Base-by-base conservation (phyloP, 495 filamentous ascomycete genomes). In the Penicillium goetzii region DNA sequence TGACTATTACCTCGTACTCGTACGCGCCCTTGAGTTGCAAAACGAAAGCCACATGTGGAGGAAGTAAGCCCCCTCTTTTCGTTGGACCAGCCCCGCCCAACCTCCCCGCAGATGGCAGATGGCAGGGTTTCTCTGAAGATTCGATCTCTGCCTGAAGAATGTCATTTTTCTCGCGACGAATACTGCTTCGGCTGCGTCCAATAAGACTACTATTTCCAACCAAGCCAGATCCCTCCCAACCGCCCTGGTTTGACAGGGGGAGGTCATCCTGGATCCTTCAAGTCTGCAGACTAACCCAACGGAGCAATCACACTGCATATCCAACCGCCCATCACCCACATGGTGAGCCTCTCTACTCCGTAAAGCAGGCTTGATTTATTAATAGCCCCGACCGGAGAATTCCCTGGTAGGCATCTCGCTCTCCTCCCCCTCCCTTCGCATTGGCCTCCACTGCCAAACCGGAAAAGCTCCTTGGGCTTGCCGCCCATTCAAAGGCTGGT, bases 241-340 rank as follows among this genome's bases (percentile, higher is more conserved):
- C 59, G 63, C 63, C 50, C 15, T 36, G 11, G 49, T 33, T 47
- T 8, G 9, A 34, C 11, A 53, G 33, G 23, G 23, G 50, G 40
- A 45, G 38, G 26, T 17, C 49, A 23, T 40, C 21, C 34, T 53
- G 33, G 40, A 45, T 45, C 50, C 25, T 41, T 43, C 60, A 38
- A 52, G 43, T 69, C 69, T 70, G 73, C 74, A 78, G 49, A 65
- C 74, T 74, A 77, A 65, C 68, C 62, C 34, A 32, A 59, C 62
- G 56, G 32, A 71, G 72, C 60, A 72, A 64, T 69, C 36, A 64
- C 59, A 32, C 60, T 64, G 68, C 58, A 62, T 52, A 68, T 68
- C 64, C 65, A 69, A 65, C 63, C 69, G 72, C 73, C 56, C 53
- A 63, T 43, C 55, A 59, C 49, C 64, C 54, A 63, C 60, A 19